Conservation (phyloP, 495 filamentous ascomycete species). For the Pseudevernia furfuracea region DNA sequence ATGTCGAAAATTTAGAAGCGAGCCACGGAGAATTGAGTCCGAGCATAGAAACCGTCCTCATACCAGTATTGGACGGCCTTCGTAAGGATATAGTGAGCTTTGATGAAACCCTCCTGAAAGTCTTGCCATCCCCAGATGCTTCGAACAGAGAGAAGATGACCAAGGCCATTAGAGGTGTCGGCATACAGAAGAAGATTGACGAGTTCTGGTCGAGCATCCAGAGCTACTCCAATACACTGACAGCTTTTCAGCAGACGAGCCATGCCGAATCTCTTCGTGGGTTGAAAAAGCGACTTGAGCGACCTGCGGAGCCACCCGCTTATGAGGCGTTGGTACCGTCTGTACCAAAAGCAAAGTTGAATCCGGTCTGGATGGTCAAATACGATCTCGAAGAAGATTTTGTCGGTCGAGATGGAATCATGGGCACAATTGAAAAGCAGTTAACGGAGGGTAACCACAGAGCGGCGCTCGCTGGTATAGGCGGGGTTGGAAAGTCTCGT, state of each 20-base stretch:
- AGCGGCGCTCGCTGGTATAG: constrained; percentile 38
- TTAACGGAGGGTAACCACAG: constrained; percentile 23
- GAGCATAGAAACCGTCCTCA: constrained; percentile 5
- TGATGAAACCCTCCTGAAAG: constrained; percentile 13
- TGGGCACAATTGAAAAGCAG: constrained; percentile 30
- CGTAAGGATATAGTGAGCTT: constrained; percentile 11
- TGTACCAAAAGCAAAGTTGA: constrained; percentile 1
- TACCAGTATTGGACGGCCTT: constrained; percentile 11
- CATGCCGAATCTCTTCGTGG: constrained; percentile 12
- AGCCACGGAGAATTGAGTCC: constrained; percentile 7
- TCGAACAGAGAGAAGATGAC: constrained; percentile 20
- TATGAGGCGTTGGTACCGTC: not conserved
- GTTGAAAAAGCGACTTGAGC: not conserved
- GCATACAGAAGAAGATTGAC: constrained; percentile 19
- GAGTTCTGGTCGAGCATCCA: constrained; percentile 9
- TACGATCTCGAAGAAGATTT: constrained; percentile 38
- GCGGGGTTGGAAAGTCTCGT: constrained; percentile 42
- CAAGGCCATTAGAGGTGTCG: constrained; percentile 18
- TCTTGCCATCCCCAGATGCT: constrained; percentile 15
- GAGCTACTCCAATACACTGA: constrained; percentile 13
- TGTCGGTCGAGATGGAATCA: constrained; percentile 34
- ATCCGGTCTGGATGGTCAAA: constrained; percentile 18
- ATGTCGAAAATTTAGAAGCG: constrained; percentile 12
- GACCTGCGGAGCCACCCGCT: not conserved
- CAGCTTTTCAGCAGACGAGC: constrained; percentile 12